Evolutionary conservation across 352 stramenopile species (phyloP), one percentile per base, ranked within the genome.

Genomic region (Blastocystis sp.): DNA sequence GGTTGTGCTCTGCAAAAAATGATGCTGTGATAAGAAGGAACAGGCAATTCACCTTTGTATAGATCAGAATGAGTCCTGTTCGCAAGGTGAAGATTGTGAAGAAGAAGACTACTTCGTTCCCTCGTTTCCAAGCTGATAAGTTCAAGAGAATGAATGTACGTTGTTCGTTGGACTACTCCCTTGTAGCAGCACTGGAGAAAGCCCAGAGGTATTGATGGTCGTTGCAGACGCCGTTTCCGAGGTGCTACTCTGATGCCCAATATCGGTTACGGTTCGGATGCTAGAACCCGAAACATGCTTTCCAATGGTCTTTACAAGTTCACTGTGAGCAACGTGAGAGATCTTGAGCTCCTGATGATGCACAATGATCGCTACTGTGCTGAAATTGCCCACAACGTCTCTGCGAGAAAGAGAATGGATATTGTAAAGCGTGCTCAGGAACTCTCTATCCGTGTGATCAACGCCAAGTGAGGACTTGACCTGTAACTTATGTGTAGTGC

Each of bases 71-170:
- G 73, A 39, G 45, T 84, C 73, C 73, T 41, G 55, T 45, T 84
- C 73, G 73, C 47, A 84, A 84, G 53, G 73, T 84, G 73, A 95
- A 92, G 91, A 98, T 98, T 92, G 95, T 99, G 89, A 98, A 99
- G 95, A 99, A 99, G 96, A 96, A 96, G 92, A 97, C 97, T 90
- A 98, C 98, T 92, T 98, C 98, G 94, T 99, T 98, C 93, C 97
- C 97, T 93, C 95, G 96, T 93, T 96, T 98, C 93, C 96, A 98
- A 92, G 95, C 94, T 75, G 77, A 88, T 55, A 88, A 88, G 66
- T 88, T 88, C 77, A 88, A 88, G 77, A 88, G 77, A 88, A 88
- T 88, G 77, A 88, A 88, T 45, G 77, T 95, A 98, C 92, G 95
- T 94, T 90, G 98, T 98, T 92, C 97, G 98, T n/a, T 26, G 8